Percentiles rank a stretch among this genome's conserved stretches.
Conservation (phyloP, 2,329 filamentous ascomycete species). For the Calonectria multiphialidica region DNA sequence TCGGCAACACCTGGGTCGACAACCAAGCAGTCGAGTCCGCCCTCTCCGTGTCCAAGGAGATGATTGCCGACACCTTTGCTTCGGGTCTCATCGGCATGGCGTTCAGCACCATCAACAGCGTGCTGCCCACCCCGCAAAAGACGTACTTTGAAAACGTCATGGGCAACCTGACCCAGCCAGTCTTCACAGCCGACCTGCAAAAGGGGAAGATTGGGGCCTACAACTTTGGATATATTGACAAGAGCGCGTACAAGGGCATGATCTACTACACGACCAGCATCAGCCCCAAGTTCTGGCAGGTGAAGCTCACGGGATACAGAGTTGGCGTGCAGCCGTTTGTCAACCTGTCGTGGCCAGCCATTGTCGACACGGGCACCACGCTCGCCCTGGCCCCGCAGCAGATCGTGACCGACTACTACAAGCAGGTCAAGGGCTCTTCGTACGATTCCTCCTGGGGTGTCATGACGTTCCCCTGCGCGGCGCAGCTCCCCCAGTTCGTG, state of each 20-base stretch:
- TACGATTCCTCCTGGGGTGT: conserved; percentile 62
- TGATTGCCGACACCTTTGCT: conserved; percentile 49
- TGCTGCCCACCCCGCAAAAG: conserved; percentile 45
- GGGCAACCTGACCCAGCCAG: conserved; percentile 40
- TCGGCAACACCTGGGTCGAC: conserved; percentile 70
- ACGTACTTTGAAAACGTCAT: conserved; percentile 54
- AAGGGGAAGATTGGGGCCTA: conserved; percentile 50
- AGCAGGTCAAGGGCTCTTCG: conserved; percentile 63
- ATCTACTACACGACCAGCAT: conserved; percentile 68
- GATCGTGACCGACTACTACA: conserved; percentile 71
- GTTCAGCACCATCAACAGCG: conserved; percentile 48
- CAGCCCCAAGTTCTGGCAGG: conserved; percentile 69
- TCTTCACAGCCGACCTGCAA: conserved; percentile 53
- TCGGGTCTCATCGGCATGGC: conserved; percentile 53
- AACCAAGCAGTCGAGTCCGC: conserved; percentile 76
- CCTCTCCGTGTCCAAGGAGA: conserved; percentile 62
- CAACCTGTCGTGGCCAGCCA: conserved; percentile 58
- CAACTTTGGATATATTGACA: conserved; percentile 65
- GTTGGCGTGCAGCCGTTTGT: conserved; percentile 54
- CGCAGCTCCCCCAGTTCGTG: conserved; percentile 59
- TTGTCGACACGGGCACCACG: conserved; percentile 79
- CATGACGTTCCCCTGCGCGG: conserved; percentile 69
- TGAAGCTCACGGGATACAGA: conserved; percentile 67
- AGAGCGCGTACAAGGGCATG: conserved; percentile 65
- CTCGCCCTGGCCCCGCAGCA: conserved; percentile 69